phyloP scores from a whole-genome alignment of 495 filamentous ascomycete genomes.

The Penicillium longicatenatum region DNA sequence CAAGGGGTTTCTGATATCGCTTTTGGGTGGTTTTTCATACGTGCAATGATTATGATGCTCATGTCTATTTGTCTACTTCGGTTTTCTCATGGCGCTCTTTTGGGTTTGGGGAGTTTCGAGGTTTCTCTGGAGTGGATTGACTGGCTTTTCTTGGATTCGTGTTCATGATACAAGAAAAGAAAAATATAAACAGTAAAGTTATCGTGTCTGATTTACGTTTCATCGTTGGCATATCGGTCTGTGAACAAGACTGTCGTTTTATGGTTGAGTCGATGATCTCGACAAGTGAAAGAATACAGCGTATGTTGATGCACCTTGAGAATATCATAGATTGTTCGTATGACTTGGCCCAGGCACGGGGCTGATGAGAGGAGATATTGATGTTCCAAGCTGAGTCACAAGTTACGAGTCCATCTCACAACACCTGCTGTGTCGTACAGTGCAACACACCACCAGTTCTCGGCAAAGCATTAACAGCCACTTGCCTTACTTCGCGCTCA shows the following conservation, averaged over 20 bases:
- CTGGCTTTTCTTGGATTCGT: slow-evolving; percentile 4
- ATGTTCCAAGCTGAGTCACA: too few species aligned
- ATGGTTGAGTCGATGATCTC: background rate
- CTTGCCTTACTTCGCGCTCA: slow-evolving; percentile 27
- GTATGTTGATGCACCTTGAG: too few species aligned
- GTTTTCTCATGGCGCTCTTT: slow-evolving; percentile 6
- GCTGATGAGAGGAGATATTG: background rate
- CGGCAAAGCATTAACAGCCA: slow-evolving; percentile 31
- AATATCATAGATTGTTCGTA: too few species aligned
- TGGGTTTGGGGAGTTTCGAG: background rate
- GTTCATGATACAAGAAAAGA: slow-evolving; percentile 7
- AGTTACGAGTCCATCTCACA: slow-evolving; percentile 9
- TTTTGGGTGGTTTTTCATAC: background rate
- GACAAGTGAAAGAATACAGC: background rate
- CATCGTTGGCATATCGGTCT: background rate
- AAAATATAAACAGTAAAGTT: slow-evolving; percentile 3
- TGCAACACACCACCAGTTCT: slow-evolving; percentile 37
- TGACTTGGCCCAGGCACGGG: too few species aligned
- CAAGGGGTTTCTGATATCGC: too few species aligned
- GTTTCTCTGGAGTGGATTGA: background rate
- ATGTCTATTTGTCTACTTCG: background rate
- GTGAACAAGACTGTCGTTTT: background rate
- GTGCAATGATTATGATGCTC: slow-evolving; percentile 3
- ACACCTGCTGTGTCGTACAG: slow-evolving; percentile 38
- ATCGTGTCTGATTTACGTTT: background rate